phyloP scores from a whole-genome alignment of 179 eudicot species.

The Silene vulgaris region DNA sequence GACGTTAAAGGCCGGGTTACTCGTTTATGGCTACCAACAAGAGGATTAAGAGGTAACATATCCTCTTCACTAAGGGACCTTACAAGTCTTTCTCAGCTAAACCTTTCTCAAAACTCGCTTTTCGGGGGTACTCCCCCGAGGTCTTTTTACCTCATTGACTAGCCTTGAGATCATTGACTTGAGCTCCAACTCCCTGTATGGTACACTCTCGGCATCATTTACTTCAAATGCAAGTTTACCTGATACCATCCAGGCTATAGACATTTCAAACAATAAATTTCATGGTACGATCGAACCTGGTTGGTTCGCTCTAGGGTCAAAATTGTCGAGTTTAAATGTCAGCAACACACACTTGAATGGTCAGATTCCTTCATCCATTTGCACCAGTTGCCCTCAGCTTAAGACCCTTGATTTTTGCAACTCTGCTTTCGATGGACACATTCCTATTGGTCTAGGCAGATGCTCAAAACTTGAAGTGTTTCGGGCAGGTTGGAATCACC shows the following conservation, averaged over 20 bases:
- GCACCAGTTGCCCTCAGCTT: slow-evolving; percentile 37
- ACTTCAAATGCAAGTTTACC: too few relatives aligned
- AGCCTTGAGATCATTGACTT: too few relatives aligned
- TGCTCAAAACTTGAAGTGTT: slow-evolving; percentile 48
- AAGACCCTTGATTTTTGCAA: slow-evolving; percentile 53
- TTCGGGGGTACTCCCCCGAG: slow-evolving; percentile 46
- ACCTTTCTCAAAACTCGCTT: slow-evolving; percentile 60
- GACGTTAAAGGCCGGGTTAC: slow-evolving; percentile 40
- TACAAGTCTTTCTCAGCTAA: slow-evolving; percentile 46
- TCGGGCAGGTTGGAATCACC: slow-evolving; percentile 53
- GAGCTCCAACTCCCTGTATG: too few relatives aligned
- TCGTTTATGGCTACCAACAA: slow-evolving; percentile 42
- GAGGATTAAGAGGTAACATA: slow-evolving; percentile 44
- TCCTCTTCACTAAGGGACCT: slow-evolving; percentile 41
- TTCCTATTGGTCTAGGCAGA: slow-evolving; percentile 44
- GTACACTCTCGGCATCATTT: too few relatives aligned
- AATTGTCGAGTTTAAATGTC: slow-evolving; percentile 42
- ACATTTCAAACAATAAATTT: slow-evolving; percentile 60
- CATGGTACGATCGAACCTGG: slow-evolving; percentile 38
- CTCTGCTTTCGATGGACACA: slow-evolving; percentile 41
- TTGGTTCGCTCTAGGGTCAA: slow-evolving; percentile 31
- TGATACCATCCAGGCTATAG: slow-evolving; percentile 19
- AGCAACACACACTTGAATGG: slow-evolving; percentile 59
- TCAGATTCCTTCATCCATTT: slow-evolving; percentile 43
- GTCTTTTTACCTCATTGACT: too few relatives aligned